These are phyloP conservation scores for Aspergillus nomiae DNA, from an alignment of 2,329 filamentous ascomycete species.

Conservation along the genomic window DNA sequence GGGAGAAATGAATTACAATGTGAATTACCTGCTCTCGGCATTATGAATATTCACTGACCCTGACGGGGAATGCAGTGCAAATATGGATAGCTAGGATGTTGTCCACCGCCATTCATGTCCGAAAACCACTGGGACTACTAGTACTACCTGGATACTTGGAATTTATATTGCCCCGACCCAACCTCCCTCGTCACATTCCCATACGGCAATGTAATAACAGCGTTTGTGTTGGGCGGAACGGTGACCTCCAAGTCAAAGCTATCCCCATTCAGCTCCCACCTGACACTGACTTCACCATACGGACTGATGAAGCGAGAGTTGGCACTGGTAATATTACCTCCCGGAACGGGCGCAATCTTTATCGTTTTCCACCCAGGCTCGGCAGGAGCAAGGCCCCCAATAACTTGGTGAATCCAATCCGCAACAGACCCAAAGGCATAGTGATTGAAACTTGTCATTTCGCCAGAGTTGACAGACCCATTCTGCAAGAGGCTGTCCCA, in stretches of 20 bases:
- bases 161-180: not conserved
- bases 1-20: not conserved
- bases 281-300: not conserved
- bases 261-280: not conserved
- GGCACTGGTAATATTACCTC: conserved; percentile 18
- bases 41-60: not conserved
- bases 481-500: conserved; percentile 43
- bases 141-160: not conserved
- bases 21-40: not conserved
- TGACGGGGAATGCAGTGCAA: not conserved
- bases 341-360: conserved; percentile 31
- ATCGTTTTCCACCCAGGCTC: conserved; percentile 36
- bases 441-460: conserved; percentile 47
- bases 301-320: not conserved
- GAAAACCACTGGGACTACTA: not conserved
- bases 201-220: not conserved
- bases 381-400: conserved; percentile 33
- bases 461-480: conserved; percentile 38
- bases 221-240: not conserved
- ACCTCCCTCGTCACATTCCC: not conserved
- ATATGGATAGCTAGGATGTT: not conserved
- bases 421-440: conserved; percentile 43
- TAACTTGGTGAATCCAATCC: conserved; percentile 39
- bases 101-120: rapidly evolving
- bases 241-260: not conserved